These are phyloP conservation scores for Phytophthora vignae DNA, from an alignment of 352 stramenopile species.

Conservation along the genomic window DNA sequence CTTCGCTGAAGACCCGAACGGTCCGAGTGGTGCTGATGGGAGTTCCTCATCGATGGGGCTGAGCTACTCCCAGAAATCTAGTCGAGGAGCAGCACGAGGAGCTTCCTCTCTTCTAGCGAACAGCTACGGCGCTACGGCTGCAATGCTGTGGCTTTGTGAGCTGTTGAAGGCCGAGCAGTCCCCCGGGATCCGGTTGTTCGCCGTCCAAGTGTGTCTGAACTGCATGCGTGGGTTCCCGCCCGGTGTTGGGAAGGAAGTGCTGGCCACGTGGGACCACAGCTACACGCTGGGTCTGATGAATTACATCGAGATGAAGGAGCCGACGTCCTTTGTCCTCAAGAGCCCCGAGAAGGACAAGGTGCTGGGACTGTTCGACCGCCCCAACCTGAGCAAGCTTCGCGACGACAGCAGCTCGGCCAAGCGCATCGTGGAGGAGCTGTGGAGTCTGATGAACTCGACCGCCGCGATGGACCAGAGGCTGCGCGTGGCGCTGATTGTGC, in stretches of 20 bases:
- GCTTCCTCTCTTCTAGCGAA: slow-evolving; percentile 46
- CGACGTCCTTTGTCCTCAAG: slow-evolving; percentile 73
- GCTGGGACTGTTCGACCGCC: slow-evolving; percentile 63
- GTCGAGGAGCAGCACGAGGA: slow-evolving; percentile 15
- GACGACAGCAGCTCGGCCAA: slow-evolving; percentile 81
- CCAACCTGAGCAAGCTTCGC: slow-evolving; percentile 68
- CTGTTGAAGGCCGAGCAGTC: slow-evolving; percentile 74
- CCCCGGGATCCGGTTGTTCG: slow-evolving; percentile 76
- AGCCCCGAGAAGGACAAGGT: slow-evolving; percentile 83
- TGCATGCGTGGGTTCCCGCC: slow-evolving; percentile 83
- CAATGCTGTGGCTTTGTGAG: slow-evolving; percentile 72
- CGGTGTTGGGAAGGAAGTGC: slow-evolving; percentile 70
- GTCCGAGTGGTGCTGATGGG: slow-evolving; percentile 23
- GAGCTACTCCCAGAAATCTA: slow-evolving; percentile 28
- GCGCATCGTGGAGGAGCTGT: slow-evolving; percentile 70
- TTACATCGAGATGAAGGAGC: slow-evolving; percentile 83
- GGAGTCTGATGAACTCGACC: slow-evolving; percentile 77
- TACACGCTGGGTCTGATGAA: slow-evolving; percentile 81
- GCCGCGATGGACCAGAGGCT: slow-evolving; percentile 74
- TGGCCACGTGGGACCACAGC: slow-evolving; percentile 85
- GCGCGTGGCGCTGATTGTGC: slow-evolving; percentile 75
- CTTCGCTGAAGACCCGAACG: slow-evolving; percentile 81
- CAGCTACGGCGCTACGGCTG: slow-evolving; percentile 72
- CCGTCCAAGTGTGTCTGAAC: slow-evolving; percentile 83
- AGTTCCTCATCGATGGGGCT: slow-evolving; percentile 25